Conservation (phyloP, 306 rosid genomes). For the Cucurbita moschata region DNA sequence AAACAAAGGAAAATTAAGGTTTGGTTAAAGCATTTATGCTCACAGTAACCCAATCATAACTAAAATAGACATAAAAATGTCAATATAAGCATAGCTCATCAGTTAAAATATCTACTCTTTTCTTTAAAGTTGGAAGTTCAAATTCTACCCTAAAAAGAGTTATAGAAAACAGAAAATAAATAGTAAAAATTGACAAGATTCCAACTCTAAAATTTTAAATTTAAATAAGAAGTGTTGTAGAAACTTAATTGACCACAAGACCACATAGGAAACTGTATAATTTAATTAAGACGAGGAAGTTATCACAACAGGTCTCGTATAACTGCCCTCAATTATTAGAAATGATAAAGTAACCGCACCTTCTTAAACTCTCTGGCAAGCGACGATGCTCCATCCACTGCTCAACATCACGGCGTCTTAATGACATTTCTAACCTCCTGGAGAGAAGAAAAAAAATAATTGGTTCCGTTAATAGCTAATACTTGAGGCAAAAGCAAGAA, state of each 20-base stretch:
- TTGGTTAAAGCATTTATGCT: too few species aligned
- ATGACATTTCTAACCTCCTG: constrained; percentile 75
- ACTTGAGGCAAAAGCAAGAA: not conserved
- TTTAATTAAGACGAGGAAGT: not conserved
- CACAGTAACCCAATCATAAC: too few species aligned
- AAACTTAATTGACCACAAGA: not conserved
- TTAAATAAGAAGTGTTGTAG: not conserved
- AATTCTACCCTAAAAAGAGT: too few species aligned
- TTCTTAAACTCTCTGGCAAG: constrained; percentile 44
- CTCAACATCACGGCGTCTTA: constrained; percentile 70
- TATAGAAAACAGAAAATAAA: too few species aligned
- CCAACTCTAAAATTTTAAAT: too few species aligned
- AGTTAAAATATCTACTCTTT: too few species aligned
- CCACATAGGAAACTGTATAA: not conserved
- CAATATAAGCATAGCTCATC: too few species aligned
- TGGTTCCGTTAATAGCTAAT: not conserved
- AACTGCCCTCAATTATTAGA: not conserved
- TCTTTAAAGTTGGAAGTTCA: too few species aligned
- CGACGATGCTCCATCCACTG: constrained; percentile 90
- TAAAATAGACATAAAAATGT: too few species aligned
- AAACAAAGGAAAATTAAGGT: too few species aligned
- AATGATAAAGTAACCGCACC: constrained; percentile 16
- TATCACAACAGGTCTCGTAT: not conserved
- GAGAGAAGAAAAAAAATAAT: not conserved
- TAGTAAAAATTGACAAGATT: too few species aligned